Percentiles rank a stretch among this genome's conserved stretches.
These are phyloP conservation scores for Sideroxylon spinosum DNA, from an alignment of 179 eudicot species.

Conservation along the genomic window DNA sequence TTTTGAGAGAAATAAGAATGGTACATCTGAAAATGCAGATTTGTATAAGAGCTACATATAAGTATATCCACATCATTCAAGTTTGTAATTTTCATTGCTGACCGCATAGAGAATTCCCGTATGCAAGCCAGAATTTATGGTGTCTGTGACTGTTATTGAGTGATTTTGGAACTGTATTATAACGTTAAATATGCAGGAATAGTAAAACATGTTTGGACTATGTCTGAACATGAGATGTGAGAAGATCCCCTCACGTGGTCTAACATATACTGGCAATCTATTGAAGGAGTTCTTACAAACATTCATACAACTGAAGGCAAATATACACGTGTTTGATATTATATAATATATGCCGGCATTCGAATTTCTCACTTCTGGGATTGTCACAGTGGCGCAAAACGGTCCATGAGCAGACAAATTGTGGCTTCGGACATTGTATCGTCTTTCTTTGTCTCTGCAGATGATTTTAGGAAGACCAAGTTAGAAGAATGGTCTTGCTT, in stretches of 20 bases:
- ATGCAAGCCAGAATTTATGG: background rate
- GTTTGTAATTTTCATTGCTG: background rate
- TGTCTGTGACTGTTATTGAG: background rate
- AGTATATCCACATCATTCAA: too few species aligned
- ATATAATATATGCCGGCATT: background rate
- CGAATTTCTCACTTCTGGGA: background rate
- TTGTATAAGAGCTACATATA: too few species aligned
- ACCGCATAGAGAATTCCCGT: background rate
- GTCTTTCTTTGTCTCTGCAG: conserved; percentile 14
- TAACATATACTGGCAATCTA: background rate
- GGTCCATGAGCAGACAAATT: conserved; percentile 49
- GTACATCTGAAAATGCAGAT: background rate
- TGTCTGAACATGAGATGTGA: too few species aligned
- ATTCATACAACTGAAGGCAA: background rate
- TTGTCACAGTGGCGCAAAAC: conserved; percentile 40
- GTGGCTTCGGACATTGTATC: conserved; percentile 39
- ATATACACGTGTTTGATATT: background rate
- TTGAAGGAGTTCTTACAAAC: background rate
- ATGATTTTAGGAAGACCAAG: conserved; percentile 1
- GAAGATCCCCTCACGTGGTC: background rate
- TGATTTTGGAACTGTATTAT: background rate
- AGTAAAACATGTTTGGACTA: background rate
- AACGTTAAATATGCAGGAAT: too few species aligned
- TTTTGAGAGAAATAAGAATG: too few species aligned
- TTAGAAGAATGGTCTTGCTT: background rate